A percentile compares a stretch with the other conserved stretches of the same genome.
These are phyloP conservation scores for Venturia nashicola DNA, from an alignment of 2,329 filamentous ascomycete genomes.

Conservation along the genomic window DNA sequence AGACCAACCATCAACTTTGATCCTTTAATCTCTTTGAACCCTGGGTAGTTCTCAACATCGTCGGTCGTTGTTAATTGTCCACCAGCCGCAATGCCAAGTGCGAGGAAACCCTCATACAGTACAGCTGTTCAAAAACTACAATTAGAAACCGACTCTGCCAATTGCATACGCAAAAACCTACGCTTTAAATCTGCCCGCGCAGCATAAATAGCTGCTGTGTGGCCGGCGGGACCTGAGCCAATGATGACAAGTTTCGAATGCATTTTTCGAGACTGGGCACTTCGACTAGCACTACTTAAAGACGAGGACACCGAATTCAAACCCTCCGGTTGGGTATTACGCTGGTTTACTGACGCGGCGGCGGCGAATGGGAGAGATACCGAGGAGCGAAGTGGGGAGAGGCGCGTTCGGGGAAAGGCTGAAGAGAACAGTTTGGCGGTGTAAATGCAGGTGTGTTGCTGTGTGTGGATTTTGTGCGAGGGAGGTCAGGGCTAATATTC, in stretches of 20 bases:
- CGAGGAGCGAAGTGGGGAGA: slow-evolving; percentile 56
- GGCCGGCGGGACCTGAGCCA: slow-evolving; percentile 92
- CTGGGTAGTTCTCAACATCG: slow-evolving; percentile 96
- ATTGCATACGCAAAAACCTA: slow-evolving; percentile 26
- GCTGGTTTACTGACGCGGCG: slow-evolving; percentile 55
- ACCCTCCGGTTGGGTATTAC: slow-evolving; percentile 31
- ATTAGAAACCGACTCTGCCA: not conserved
- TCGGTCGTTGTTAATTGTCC: slow-evolving; percentile 97
- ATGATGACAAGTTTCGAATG: slow-evolving; percentile 79
- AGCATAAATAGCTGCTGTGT: slow-evolving; percentile 94
- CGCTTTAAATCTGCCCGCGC: slow-evolving; percentile 86
- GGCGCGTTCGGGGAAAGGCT: slow-evolving; percentile 48
- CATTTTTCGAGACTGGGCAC: slow-evolving; percentile 47
- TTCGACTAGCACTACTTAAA: slow-evolving; percentile 16
- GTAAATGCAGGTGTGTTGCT: slow-evolving; percentile 10
- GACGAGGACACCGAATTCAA: slow-evolving; percentile 27
- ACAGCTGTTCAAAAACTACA: slow-evolving; percentile 44
- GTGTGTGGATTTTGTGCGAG: not conserved
- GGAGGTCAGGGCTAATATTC: not conserved
- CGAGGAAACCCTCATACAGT: slow-evolving; percentile 95
- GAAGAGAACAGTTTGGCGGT: slow-evolving; percentile 90
- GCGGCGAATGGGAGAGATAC: slow-evolving; percentile 61
- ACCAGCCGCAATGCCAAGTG: slow-evolving; percentile 89
- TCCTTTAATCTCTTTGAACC: slow-evolving; percentile 85
- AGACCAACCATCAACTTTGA: slow-evolving; percentile 64